These are phyloP conservation scores for Flaveria trinervia DNA, from an alignment of 129 eudicot genomes.

Conservation along the genomic window DNA sequence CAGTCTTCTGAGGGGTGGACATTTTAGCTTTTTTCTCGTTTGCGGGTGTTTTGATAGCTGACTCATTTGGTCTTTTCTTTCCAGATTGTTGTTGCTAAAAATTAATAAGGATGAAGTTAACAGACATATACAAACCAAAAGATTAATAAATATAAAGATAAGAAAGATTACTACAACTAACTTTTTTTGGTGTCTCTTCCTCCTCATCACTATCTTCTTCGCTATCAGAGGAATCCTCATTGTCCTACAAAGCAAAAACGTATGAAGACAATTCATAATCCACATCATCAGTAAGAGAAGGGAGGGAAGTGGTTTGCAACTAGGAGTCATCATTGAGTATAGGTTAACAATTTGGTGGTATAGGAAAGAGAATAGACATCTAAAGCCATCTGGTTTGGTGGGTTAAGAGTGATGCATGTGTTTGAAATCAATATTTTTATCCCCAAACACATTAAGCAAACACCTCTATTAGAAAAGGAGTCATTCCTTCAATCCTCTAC, in stretches of 20 bases:
- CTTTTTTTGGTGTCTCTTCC: slow-evolving; percentile 82
- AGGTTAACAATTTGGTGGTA: no score
- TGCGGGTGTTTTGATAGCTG: slow-evolving; percentile 61
- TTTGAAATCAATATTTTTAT: no score
- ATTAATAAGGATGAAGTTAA: background rate
- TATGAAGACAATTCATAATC: no score
- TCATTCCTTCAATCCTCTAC: no score
- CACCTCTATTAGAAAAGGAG: no score
- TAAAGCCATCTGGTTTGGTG: no score
- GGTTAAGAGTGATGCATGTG: no score
- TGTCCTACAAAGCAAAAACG: slow-evolving; percentile 35
- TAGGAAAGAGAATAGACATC: no score
- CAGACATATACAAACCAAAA: background rate
- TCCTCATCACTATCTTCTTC: slow-evolving; percentile 59
- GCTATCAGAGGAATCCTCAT: slow-evolving; percentile 46
- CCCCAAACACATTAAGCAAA: no score
- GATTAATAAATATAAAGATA: background rate
- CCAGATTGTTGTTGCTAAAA: slow-evolving; percentile 55
- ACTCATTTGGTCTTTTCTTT: slow-evolving; percentile 70
- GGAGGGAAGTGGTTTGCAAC: no score
- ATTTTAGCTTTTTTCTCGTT: slow-evolving; percentile 70
- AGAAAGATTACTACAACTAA: slow-evolving; percentile 7
- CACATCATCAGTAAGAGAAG: no score
- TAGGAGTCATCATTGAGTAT: no score
- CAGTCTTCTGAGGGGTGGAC: slow-evolving; percentile 74